phyloP scores from a whole-genome alignment of 2,329 filamentous ascomycete genomes.

The Diplodia scrobiculata region DNA sequence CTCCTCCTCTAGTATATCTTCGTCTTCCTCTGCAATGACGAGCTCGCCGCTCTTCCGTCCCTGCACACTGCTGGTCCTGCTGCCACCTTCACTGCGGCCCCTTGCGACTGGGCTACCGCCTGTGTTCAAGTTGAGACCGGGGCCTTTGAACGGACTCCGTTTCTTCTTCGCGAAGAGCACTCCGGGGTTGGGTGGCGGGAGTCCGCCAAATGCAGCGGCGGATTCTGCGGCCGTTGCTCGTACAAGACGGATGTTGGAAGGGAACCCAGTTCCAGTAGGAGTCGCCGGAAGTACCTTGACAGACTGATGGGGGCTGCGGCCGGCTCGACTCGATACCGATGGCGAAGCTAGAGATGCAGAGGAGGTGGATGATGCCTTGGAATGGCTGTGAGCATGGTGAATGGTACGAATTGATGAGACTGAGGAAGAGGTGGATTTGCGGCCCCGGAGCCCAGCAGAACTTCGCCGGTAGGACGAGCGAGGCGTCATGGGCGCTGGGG shows the following conservation, averaged over 20 bases:
- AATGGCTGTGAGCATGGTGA: slow-evolving; percentile 83
- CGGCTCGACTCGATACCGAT: slow-evolving; percentile 56
- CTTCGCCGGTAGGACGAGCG: slow-evolving; percentile 81
- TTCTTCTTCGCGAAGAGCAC: slow-evolving; percentile 81
- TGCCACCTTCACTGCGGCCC: slow-evolving; percentile 32
- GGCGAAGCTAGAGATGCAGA: slow-evolving; percentile 65
- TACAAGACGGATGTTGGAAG: slow-evolving; percentile 81
- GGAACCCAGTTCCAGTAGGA: slow-evolving; percentile 71
- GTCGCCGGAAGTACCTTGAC: slow-evolving; percentile 95
- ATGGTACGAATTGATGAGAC: slow-evolving; percentile 91
- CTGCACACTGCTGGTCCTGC: slow-evolving; percentile 59
- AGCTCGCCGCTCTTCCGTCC: slow-evolving; percentile 73
- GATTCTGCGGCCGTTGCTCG: slow-evolving; percentile 57
- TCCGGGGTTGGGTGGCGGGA: slow-evolving; percentile 62
- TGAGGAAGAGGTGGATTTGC: slow-evolving; percentile 94
- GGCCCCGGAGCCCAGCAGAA: slow-evolving; percentile 79
- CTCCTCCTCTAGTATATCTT: slow-evolving; percentile 38
- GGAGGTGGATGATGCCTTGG: slow-evolving; percentile 90
- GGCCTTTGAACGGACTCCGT: slow-evolving; percentile 79
- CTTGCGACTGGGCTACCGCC: slow-evolving; percentile 39
- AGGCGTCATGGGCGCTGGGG: slow-evolving; percentile 84
- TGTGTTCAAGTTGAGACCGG: slow-evolving; percentile 56
- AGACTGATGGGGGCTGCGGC: slow-evolving; percentile 76
- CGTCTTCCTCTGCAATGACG: slow-evolving; percentile 58
- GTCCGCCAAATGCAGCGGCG: slow-evolving; percentile 52